Conservation (phyloP, 2,329 filamentous ascomycete genomes). For the Fusarium armeniacum region DNA sequence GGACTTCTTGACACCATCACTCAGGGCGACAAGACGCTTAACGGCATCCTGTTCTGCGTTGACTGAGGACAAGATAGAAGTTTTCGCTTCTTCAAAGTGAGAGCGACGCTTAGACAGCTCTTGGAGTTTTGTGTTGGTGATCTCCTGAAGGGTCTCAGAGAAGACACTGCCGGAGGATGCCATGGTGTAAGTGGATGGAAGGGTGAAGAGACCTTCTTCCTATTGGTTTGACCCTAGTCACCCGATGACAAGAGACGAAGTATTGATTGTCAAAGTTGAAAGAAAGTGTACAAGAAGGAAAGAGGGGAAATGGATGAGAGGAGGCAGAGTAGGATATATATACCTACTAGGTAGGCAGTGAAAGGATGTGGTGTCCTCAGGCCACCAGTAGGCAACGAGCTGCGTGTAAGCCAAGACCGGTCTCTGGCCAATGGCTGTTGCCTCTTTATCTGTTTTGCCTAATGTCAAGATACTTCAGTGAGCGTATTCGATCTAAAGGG, state of each 20-base stretch:
- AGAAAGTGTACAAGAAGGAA: not conserved
- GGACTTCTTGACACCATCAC: slow-evolving; percentile 55
- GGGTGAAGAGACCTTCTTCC: not conserved
- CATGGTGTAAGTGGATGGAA: slow-evolving; percentile 40
- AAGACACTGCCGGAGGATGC: slow-evolving; percentile 55
- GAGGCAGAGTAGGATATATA: slow-evolving; percentile 31
- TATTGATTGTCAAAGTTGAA: not conserved
- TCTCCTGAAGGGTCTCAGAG: slow-evolving; percentile 59
- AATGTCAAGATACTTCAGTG: too few species aligned
- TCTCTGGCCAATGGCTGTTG: rapidly evolving
- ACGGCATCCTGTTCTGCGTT: slow-evolving; percentile 48
- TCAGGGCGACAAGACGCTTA: slow-evolving; percentile 53
- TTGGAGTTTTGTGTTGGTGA: slow-evolving; percentile 61
- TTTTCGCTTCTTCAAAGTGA: slow-evolving; percentile 56
- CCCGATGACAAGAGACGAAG: not conserved
- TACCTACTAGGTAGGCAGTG: slow-evolving; percentile 12
- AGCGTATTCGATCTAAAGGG: rapidly evolving
- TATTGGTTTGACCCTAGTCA: not conserved
- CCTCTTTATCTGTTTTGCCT: not conserved
- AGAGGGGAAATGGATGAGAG: not conserved
- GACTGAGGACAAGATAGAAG: slow-evolving; percentile 50
- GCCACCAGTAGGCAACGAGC: slow-evolving; percentile 18
- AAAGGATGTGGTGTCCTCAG: slow-evolving; percentile 41
- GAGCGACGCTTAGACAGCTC: slow-evolving; percentile 59
- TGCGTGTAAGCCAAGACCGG: slow-evolving; percentile 15